Conservation (phyloP, 2,329 filamentous ascomycete species). For the Sordariomycetes sp. region DNA sequence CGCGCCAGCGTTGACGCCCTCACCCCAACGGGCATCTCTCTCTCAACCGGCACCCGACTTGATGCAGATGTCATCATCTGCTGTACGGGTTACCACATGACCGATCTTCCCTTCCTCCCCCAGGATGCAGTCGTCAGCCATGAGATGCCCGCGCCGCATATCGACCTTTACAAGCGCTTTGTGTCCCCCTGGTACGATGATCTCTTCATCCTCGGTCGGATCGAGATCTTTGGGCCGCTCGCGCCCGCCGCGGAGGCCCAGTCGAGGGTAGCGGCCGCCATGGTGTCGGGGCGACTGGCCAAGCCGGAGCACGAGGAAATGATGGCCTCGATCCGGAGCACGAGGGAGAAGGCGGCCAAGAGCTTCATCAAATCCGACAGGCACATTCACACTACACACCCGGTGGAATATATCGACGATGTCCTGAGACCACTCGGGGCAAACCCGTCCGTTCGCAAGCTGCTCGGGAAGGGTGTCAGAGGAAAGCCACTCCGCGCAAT, state of each 20-base stretch:
- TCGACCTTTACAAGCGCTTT: conserved; percentile 21
- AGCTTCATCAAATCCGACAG: conserved; percentile 19
- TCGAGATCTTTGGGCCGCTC: conserved; percentile 19
- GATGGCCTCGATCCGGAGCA: conserved; percentile 13
- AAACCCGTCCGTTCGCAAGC: conserved; percentile 16
- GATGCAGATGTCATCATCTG: conserved; percentile 29
- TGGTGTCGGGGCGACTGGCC: conserved; percentile 15
- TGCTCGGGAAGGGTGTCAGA: conserved; percentile 15
- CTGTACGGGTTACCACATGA: conserved; percentile 30
- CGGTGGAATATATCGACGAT: conserved; percentile 19
- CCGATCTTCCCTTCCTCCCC: conserved; percentile 10
- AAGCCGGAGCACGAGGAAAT: conserved; percentile 16
- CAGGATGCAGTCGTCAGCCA: conserved; percentile 11
- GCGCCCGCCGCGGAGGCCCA: conserved; percentile 21
- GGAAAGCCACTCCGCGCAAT: conserved; percentile 15
- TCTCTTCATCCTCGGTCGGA: conserved; percentile 21
- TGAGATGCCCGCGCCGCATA: conserved; percentile 11
- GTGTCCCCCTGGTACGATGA: conserved; percentile 17
- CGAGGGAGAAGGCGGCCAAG: conserved; percentile 14
- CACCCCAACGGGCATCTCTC: conserved; percentile 10
- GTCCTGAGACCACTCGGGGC: conserved; percentile 20
- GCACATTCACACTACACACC: conserved; percentile 16
- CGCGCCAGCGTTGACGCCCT: conserved; percentile 20
- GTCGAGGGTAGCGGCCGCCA: conserved; percentile 19
- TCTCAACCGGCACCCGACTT: conserved; percentile 22